These are phyloP conservation scores for Dictyostelium purpureum DNA, from an alignment of 78 protist genomes.

Conservation along the genomic window DNA sequence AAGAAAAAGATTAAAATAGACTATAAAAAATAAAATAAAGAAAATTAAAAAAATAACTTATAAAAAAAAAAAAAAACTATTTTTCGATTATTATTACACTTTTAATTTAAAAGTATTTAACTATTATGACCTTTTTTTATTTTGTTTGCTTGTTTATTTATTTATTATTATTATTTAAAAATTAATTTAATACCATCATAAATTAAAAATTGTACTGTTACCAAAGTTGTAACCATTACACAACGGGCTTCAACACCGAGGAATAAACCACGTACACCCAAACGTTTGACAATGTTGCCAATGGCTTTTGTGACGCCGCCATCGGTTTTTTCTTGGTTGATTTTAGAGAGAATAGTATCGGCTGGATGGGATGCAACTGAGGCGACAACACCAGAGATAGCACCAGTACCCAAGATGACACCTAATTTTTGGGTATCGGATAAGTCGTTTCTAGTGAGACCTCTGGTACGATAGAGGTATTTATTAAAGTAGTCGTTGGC, in stretches of 20 bases:
- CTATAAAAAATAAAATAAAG: not conserved
- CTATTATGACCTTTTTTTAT: not conserved
- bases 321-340: conserved; percentile 77
- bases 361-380: conserved; percentile 97
- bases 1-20: not conserved
- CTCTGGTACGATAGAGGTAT: not conserved
- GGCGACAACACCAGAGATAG: conserved; percentile 91
- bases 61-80: not conserved
- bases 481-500: conserved; percentile 65
- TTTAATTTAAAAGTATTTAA: too few species aligned
- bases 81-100: not conserved
- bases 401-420: conserved; percentile 92
- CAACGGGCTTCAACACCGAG: conserved; percentile 68
- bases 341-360: conserved; percentile 87
- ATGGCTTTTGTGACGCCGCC: conserved; percentile 64
- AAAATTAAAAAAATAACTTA: not conserved
- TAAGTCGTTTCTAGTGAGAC: conserved; percentile 6
- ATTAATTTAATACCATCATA: conserved; percentile 67
- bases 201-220: conserved; percentile 63
- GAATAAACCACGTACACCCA: conserved; percentile 66
- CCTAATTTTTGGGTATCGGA: conserved; percentile 76
- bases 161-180: conserved; percentile 18
- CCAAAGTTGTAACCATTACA: conserved; percentile 76
- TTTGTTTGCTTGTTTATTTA: not conserved
- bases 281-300: conserved; percentile 47